Base-by-base conservation (phyloP, 1,284 basidiomycete genomes). In the Rhodotorula sp. region DNA sequence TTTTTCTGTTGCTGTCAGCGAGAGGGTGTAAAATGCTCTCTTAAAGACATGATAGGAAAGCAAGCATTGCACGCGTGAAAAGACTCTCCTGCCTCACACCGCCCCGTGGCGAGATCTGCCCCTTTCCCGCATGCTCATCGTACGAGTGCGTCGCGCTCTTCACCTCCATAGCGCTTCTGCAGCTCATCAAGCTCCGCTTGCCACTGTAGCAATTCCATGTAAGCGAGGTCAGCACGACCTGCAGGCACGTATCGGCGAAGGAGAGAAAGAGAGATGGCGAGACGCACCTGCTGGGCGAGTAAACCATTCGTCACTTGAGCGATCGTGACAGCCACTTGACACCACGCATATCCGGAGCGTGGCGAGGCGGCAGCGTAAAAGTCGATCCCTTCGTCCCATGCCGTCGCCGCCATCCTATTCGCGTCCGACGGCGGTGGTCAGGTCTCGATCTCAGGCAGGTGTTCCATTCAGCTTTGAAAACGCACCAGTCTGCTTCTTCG, bases 321-420 rank as follows among this genome's bases (percentile, higher is more conserved):
- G 45, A 68, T n/a, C 10, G 20, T 17, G 24, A 57, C 10, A 15
- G 46, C 48, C 2, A 30, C 4, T 0, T 24, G 12, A 48, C 67
- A 68, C 62, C 62, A 68, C 15, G 51, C 24, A 3, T 12, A 3
- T 3, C 58, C 67, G 17, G 18, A 6, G 0, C 33, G 18, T 8
- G 44, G 26, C 5, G 33, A 15, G 0, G 29, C 14, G 5, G 62
- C 58, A 10, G 53, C 20, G 46, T 44, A 68, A 24, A 26, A n/a
- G 37, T 68, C 59, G 37, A 68, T 14, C 8, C 67, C 67, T 48
- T 68, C 48, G 54, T 68, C 67, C 67, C 67, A 68, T 10, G 62
- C 57, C 1, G 54, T 61, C 22, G 67, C 37, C 15, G 64, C 46
- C 46, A 68, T 60, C 67, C 67, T 68, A 62, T 26, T 49, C 6